Evolutionary conservation across 768 basidiomycete genomes (phyloP).

Genomic region (Pisolithus marmoratus): DNA sequence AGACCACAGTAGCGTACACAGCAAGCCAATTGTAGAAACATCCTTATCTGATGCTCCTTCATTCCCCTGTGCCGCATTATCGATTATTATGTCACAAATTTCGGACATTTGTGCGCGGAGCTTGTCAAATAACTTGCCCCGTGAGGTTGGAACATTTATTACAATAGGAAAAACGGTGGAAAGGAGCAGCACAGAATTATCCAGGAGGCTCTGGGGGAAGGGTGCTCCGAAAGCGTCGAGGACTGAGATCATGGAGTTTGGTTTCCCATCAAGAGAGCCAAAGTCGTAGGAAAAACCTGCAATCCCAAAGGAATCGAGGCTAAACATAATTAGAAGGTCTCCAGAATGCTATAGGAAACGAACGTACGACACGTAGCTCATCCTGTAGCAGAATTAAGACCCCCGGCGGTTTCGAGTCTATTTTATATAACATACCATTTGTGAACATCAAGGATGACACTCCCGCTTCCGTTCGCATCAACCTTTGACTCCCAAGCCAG

Average conservation of each 20-base stretch:
- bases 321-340: background rate
- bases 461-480: slow-evolving; percentile 11
- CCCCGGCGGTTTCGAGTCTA: background rate
- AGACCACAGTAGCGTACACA: slow-evolving; percentile 9
- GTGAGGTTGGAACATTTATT: slow-evolving; percentile 30
- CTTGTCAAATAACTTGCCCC: slow-evolving; percentile 23
- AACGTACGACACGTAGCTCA: slow-evolving; percentile 32
- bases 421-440: slow-evolving; percentile 17
- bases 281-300: slow-evolving; percentile 59
- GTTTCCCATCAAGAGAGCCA: slow-evolving; percentile 43
- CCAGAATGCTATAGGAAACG: background rate
- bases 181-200: slow-evolving; percentile 32
- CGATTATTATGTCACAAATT: slow-evolving; percentile 37
- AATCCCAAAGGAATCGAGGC: slow-evolving; percentile 53
- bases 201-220: slow-evolving; percentile 19
- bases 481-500: slow-evolving; percentile 24
- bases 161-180: slow-evolving; percentile 32
- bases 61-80: slow-evolving; percentile 29
- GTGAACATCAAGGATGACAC: slow-evolving; percentile 32
- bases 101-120: slow-evolving; percentile 31
- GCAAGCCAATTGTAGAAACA: slow-evolving; percentile 21
- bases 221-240: slow-evolving; percentile 32
- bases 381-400: slow-evolving; percentile 11
- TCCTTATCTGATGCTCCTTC: slow-evolving; percentile 17
- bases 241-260: slow-evolving; percentile 34